Percentiles rank a stretch among this genome's conserved stretches.
phyloP scores from a whole-genome alignment of 2,329 filamentous ascomycete genomes.

The Aspergillus ruber region DNA sequence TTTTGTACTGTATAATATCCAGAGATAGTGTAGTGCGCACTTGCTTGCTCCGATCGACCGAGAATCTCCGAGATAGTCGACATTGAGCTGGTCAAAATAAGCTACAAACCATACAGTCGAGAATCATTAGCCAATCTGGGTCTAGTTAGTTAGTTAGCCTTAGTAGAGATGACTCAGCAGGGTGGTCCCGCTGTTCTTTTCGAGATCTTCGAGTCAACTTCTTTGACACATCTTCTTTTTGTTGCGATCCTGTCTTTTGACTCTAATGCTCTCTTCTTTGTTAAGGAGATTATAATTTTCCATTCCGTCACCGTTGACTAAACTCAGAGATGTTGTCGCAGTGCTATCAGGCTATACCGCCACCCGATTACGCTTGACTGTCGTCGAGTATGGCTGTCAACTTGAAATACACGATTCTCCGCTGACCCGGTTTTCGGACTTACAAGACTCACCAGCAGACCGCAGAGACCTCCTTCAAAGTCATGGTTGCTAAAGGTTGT shows the following conservation, averaged over 20 bases:
- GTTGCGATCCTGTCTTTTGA: background rate
- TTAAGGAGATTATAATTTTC: background rate
- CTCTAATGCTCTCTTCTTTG: background rate
- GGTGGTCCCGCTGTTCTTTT: background rate
- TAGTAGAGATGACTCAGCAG: background rate
- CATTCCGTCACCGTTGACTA: background rate
- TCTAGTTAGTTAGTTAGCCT: background rate
- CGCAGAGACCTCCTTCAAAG: background rate
- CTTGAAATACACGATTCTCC: background rate
- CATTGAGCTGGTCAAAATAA: too few species aligned
- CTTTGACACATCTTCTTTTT: background rate
- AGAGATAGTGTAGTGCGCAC: too few species aligned
- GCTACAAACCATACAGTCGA: too few species aligned
- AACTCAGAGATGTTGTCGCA: background rate
- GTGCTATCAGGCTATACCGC: background rate
- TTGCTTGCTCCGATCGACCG: too few species aligned
- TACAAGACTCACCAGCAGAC: background rate
- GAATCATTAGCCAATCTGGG: too few species aligned
- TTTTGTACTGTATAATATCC: too few species aligned
- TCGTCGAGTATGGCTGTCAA: background rate
- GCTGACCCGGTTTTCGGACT: background rate
- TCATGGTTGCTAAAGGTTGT: constrained; percentile 35
- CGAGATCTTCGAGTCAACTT: background rate
- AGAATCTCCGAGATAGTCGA: too few species aligned
- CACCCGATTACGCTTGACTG: background rate